Evolutionary conservation across 805 yeast species (phyloP).

Genomic region (Sugiyamaella valdiviana): DNA sequence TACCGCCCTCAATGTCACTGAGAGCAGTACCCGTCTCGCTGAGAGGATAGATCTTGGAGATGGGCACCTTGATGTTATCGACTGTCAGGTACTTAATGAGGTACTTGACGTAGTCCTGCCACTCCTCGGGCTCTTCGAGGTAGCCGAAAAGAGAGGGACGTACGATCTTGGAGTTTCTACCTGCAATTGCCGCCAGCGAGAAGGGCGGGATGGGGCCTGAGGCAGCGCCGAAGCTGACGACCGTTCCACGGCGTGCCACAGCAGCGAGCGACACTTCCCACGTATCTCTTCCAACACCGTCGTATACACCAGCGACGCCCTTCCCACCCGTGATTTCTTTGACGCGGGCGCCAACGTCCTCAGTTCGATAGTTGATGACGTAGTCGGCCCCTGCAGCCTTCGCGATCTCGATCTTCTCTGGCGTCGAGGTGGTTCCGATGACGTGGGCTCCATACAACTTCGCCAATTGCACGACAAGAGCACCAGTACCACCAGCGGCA

Average conservation of each 20-base stretch:
- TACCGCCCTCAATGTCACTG: constrained; percentile 54
- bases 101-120: constrained; percentile 36
- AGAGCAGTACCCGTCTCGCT: constrained; percentile 59
- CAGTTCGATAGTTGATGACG: constrained; percentile 40
- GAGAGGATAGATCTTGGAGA: constrained; percentile 52
- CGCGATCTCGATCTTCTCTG: constrained; percentile 62
- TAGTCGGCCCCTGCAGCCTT: constrained; percentile 71
- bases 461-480: constrained; percentile 59
- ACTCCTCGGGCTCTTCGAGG: constrained; percentile 48
- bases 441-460: constrained; percentile 63
- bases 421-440: constrained; percentile 78
- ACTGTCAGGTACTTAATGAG: constrained; percentile 39
- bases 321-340: constrained; percentile 28
- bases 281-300: constrained; percentile 54
- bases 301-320: constrained; percentile 32
- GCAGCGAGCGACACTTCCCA: constrained; percentile 56
- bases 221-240: constrained; percentile 78
- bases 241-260: constrained; percentile 59
- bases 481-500: constrained; percentile 95
- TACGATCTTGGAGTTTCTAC: constrained; percentile 56
- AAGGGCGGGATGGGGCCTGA: constrained; percentile 78
- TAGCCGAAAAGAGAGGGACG: constrained; percentile 61
- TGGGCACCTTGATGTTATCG: constrained; percentile 47
- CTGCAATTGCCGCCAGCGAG: constrained; percentile 40
- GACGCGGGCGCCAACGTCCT: constrained; percentile 29